phyloP scores from a whole-genome alignment of 352 stramenopile genomes.

The Phytopythium cucurbitacearum region DNA sequence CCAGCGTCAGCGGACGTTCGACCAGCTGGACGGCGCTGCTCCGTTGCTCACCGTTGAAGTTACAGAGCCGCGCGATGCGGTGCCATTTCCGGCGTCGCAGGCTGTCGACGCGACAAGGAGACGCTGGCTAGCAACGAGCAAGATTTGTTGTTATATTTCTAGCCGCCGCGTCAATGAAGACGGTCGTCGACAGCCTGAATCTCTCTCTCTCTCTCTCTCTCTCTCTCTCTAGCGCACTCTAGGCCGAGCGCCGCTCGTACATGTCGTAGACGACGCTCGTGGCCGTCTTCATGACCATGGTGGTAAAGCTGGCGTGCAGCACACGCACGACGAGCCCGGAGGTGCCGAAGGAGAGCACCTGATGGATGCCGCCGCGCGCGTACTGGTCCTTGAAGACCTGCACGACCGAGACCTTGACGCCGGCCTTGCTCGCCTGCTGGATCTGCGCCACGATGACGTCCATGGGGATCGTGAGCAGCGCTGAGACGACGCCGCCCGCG shows the following conservation, averaged over 20 bases:
- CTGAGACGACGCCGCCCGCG: constrained; percentile 73
- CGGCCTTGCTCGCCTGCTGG: constrained; percentile 89
- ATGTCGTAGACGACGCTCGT: constrained; percentile 83
- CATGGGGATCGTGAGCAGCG: constrained; percentile 85
- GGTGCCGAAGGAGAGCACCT: constrained; percentile 75
- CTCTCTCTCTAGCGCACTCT: no score
- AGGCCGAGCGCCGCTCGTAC: constrained; percentile 29
- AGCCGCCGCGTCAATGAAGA: no score
- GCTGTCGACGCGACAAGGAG: no score
- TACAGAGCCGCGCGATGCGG: no score
- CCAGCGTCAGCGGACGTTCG: no score
- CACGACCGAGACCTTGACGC: constrained; percentile 71
- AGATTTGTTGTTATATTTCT: no score
- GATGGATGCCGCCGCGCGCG: constrained; percentile 70
- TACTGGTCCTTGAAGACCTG: constrained; percentile 75
- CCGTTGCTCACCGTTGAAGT: no score
- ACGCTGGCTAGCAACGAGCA: no score
- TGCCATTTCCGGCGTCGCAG: no score
- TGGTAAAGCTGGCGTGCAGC: constrained; percentile 84
- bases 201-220: no score
- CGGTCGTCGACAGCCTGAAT: no score
- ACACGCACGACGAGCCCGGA: constrained; percentile 75
- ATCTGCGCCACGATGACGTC: constrained; percentile 93
- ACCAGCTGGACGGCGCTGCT: no score
- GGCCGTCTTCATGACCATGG: constrained; percentile 89